phyloP scores from a whole-genome alignment of 208 protist species.

The Crithidia fasciculata region DNA sequence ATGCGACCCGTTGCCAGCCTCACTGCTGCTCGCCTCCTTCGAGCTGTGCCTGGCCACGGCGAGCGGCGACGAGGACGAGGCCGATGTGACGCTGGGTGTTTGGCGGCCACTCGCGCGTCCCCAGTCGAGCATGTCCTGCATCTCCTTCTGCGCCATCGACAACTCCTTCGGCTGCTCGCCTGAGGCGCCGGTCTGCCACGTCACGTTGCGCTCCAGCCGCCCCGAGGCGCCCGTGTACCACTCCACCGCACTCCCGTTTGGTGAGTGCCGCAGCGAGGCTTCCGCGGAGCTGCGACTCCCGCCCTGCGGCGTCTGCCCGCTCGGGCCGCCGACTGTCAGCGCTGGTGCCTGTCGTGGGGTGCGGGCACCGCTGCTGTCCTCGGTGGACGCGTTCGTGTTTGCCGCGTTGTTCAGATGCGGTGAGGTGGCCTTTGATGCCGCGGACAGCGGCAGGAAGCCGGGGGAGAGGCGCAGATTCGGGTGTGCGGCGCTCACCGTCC shows the following conservation, averaged over 20 bases:
- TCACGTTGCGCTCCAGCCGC: slow-evolving; percentile 19
- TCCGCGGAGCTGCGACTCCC: neutral
- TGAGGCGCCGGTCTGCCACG: slow-evolving; percentile 14
- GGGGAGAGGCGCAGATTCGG: slow-evolving; percentile 2
- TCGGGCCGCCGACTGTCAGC: slow-evolving; percentile 24
- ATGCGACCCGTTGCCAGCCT: neutral
- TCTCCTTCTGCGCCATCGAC: slow-evolving; percentile 34
- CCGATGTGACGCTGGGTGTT: neutral
- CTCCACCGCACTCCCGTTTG: slow-evolving; percentile 14
- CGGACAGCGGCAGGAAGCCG: neutral
- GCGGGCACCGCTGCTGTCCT: slow-evolving; percentile 3
- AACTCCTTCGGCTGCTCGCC: slow-evolving; percentile 22
- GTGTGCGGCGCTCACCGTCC: slow-evolving; percentile 1
- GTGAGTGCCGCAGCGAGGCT: neutral
- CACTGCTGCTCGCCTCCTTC: neutral
- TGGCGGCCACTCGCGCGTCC: slow-evolving; percentile 16
- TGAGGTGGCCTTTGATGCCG: neutral
- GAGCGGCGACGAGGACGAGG: slow-evolving; percentile 5
- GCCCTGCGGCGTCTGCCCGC: slow-evolving; percentile 15
- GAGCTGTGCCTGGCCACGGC: neutral
- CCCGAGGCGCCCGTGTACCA: slow-evolving; percentile 20
- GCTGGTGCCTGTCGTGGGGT: slow-evolving; percentile 5
- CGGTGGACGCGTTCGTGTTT: neutral
- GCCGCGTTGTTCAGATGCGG: neutral
- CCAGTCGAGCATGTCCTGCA: slow-evolving; percentile 40